Percentiles rank a stretch among this genome's conserved stretches.
Conservation (phyloP, 768 basidiomycete genomes). For the Phaeotremella skinneri region DNA sequence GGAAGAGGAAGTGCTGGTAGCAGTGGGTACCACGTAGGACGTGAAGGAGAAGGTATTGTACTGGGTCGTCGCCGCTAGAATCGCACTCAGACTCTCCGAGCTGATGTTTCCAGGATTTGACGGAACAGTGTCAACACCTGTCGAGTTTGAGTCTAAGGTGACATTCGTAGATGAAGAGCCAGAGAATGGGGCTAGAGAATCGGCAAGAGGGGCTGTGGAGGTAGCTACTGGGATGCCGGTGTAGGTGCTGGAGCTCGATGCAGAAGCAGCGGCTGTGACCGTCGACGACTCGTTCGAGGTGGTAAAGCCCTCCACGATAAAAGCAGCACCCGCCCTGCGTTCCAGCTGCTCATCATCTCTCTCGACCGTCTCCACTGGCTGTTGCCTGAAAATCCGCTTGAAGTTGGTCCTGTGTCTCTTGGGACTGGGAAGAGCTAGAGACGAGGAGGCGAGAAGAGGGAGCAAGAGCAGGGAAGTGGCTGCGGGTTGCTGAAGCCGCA, state of each 20-base stretch:
- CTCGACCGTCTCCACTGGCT: conserved; percentile 17
- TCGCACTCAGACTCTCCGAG: conserved; percentile 24
- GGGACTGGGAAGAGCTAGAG: conserved; percentile 26
- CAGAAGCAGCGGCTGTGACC: not conserved
- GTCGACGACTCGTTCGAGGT: conserved; percentile 6
- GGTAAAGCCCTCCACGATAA: not conserved
- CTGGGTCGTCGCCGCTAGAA: conserved; percentile 32
- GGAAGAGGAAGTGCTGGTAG: conserved; percentile 5
- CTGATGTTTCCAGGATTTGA: conserved; percentile 18
- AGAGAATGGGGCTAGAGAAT: conserved; percentile 15
- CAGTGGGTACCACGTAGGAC: conserved; percentile 21
- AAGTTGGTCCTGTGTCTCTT: conserved; percentile 15
- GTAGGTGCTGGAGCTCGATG: conserved; percentile 20
- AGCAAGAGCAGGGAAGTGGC: conserved; percentile 28
- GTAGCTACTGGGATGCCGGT: conserved; percentile 30
- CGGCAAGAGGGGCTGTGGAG: conserved; percentile 11
- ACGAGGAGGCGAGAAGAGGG: conserved; percentile 28
- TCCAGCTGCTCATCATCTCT: conserved; percentile 5
- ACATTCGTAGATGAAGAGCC: conserved; percentile 19
- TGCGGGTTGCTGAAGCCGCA: conserved; percentile 18
- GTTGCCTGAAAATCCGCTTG: conserved; percentile 21
- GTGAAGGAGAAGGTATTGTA: conserved; percentile 43
- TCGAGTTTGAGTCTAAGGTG: conserved; percentile 17
- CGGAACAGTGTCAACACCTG: conserved; percentile 26
- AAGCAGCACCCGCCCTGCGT: conserved; percentile 10